These are phyloP conservation scores for Dactylis glomerata DNA, from an alignment of 176 grass and related monocot genomes.

Conservation along the genomic window DNA sequence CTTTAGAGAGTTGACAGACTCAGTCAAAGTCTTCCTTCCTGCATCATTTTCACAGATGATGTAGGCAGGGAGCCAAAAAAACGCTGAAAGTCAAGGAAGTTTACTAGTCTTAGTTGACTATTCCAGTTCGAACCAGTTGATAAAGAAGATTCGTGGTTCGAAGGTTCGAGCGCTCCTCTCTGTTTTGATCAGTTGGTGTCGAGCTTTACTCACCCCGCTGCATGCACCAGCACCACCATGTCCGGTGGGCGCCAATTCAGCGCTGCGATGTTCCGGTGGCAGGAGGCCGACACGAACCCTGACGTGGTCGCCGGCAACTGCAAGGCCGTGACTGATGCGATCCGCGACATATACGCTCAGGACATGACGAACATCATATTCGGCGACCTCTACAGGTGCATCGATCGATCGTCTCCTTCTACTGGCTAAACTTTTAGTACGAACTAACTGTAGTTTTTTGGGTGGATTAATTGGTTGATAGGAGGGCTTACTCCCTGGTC, in stretches of 20 bases:
- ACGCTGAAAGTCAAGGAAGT: not conserved
- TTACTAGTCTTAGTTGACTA: not conserved
- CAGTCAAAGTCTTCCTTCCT: not conserved
- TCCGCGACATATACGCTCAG: not conserved
- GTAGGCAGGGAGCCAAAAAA: not conserved
- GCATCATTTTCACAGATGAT: not conserved
- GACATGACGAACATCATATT: not conserved
- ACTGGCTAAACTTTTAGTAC: not conserved
- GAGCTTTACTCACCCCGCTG: not conserved
- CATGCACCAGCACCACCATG: not conserved
- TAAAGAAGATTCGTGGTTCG: too few species aligned
- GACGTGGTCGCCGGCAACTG: not conserved
- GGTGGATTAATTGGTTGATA: not conserved
- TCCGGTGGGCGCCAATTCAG: not conserved
- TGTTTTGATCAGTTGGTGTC: not conserved
- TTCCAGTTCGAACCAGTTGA: not conserved
- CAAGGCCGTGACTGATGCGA: not conserved
- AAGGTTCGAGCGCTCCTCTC: not conserved
- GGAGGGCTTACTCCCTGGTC: not conserved
- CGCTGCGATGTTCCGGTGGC: not conserved
- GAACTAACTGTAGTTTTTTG: not conserved
- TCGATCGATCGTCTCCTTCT: not conserved
- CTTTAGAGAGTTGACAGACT: not conserved
- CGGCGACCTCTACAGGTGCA: not conserved
- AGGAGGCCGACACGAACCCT: not conserved